Conservation (phyloP, 768 basidiomycete genomes). For the Tremella fuciformis region DNA sequence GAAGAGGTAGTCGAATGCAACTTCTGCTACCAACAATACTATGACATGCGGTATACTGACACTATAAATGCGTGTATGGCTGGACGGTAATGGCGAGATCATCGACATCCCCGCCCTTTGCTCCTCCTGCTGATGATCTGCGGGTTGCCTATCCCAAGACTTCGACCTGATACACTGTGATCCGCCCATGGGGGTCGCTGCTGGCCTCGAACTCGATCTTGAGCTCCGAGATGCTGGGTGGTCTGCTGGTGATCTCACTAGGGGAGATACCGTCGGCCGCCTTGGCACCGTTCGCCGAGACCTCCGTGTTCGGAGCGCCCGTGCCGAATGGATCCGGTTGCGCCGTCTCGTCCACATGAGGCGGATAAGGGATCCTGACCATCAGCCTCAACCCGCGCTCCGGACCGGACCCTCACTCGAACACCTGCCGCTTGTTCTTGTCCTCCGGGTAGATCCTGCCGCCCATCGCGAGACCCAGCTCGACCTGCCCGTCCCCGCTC, state of each 20-base stretch:
- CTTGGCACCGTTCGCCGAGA: neutral
- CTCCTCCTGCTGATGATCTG: too few relatives aligned
- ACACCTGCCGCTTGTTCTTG: conserved; percentile 43
- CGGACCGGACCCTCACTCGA: conserved; percentile 28
- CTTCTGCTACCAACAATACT: too few relatives aligned
- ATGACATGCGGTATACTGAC: too few relatives aligned
- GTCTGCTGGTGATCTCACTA: neutral
- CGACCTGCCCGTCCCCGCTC: conserved; percentile 12
- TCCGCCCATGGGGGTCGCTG: conserved; percentile 48
- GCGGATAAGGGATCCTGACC: conserved; percentile 12
- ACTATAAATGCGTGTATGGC: too few relatives aligned
- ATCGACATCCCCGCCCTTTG: too few relatives aligned
- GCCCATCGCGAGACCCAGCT: conserved; percentile 41
- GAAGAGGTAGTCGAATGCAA: too few relatives aligned
- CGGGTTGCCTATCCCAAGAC: conserved; percentile 23
- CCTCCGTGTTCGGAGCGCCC: neutral
- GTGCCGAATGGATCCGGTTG: neutral
- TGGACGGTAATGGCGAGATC: too few relatives aligned
- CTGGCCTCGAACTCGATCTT: conserved; percentile 49
- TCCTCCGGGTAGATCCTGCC: conserved; percentile 49
- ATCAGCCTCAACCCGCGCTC: neutral
- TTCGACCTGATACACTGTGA: conserved; percentile 46
- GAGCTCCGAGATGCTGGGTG: conserved; percentile 39
- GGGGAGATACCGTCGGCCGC: neutral
- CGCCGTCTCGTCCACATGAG: neutral